Evolutionary conservation across 768 basidiomycete genomes (phyloP).

Genomic region (Tulasnella sp.): DNA sequence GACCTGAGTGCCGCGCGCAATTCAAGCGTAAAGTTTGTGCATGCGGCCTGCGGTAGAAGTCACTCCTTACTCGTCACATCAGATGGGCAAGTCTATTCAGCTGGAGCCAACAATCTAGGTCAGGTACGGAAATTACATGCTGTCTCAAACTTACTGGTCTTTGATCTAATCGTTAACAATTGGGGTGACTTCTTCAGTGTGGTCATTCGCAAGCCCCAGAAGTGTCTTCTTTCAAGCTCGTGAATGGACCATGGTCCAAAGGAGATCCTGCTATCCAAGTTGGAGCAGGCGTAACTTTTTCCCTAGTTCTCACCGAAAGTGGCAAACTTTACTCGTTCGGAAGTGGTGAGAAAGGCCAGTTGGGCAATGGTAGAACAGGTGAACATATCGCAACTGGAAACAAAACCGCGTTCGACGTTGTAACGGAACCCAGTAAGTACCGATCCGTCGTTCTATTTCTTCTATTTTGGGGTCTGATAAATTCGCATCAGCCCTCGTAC

Average conservation of each 20-base stretch:
- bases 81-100: slow-evolving; percentile 71
- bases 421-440: slow-evolving; percentile 48
- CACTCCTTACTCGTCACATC: slow-evolving; percentile 76
- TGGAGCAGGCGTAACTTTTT: slow-evolving; percentile 73
- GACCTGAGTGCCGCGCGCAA: slow-evolving; percentile 31
- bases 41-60: slow-evolving; percentile 70
- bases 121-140: slow-evolving; percentile 40
- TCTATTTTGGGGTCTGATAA: neutral
- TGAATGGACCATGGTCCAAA: slow-evolving; percentile 41
- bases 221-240: slow-evolving; percentile 48
- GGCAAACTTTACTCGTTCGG: slow-evolving; percentile 87
- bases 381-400: slow-evolving; percentile 79
- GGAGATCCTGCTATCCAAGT: slow-evolving; percentile 42
- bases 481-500: slow-evolving; percentile 44
- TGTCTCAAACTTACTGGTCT: neutral
- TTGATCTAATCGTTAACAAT: neutral
- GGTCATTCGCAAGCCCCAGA: slow-evolving; percentile 56
- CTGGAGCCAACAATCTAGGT: slow-evolving; percentile 67
- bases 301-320: slow-evolving; percentile 64
- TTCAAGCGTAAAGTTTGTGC: slow-evolving; percentile 55
- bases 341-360: slow-evolving; percentile 82
- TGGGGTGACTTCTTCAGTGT: slow-evolving; percentile 36
- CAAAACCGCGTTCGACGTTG: slow-evolving; percentile 70
- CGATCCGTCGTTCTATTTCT: slow-evolving; percentile 10
- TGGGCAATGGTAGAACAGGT: slow-evolving; percentile 88